phyloP scores from a whole-genome alignment of 139 green algal species.

The Closterium sp. region DNA sequence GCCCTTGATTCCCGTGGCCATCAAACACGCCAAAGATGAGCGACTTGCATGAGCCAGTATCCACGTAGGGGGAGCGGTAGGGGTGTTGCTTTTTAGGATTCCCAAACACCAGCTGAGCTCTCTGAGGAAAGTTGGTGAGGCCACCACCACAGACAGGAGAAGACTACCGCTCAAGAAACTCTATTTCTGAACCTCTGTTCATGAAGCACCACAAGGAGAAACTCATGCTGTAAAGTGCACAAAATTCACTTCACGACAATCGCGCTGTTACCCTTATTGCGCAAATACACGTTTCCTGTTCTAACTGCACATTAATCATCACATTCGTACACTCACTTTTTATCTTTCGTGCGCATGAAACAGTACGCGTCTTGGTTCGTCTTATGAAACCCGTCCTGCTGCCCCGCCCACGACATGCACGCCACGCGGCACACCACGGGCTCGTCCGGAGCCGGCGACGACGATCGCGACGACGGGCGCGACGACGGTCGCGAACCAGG shows the following conservation, averaged over 20 bases:
- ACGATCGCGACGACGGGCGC: not conserved
- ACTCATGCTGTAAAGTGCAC: not conserved
- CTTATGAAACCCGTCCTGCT: slow-evolving; percentile 26
- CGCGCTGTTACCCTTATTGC: not conserved
- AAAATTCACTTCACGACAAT: not conserved
- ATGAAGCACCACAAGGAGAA: no score
- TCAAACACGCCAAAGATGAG: slow-evolving; percentile 51
- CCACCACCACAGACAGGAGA: no score
- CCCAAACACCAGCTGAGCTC: no score
- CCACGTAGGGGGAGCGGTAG: not conserved
- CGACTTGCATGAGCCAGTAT: slow-evolving; percentile 4
- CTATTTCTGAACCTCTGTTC: no score
- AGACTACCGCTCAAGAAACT: no score
- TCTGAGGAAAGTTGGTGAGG: no score
- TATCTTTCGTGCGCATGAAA: slow-evolving; percentile 35
- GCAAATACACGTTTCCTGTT: not conserved
- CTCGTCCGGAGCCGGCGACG: slow-evolving; percentile 15
- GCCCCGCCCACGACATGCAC: slow-evolving; percentile 17
- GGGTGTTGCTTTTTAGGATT: not conserved
- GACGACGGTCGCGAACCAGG: not conserved
- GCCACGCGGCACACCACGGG: slow-evolving; percentile 30
- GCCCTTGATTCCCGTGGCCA: slow-evolving; percentile 43
- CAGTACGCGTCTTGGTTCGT: slow-evolving; percentile 45
- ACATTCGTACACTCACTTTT: not conserved
- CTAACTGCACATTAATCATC: not conserved